A percentile compares a stretch with the other conserved stretches of the same genome.
Evolutionary conservation across 345 rosid species (phyloP).

Genomic region (Triadica sebifera): DNA sequence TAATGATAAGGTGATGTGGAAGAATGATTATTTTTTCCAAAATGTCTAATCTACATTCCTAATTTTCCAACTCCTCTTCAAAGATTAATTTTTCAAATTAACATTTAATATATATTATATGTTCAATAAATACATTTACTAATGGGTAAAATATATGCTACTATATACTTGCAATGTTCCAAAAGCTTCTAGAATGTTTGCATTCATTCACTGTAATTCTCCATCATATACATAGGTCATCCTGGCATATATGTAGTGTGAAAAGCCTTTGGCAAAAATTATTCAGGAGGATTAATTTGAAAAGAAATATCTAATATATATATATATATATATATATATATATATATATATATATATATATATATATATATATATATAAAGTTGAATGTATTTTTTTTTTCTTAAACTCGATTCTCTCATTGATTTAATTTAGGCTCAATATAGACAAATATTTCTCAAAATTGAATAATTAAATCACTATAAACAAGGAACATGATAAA

Average conservation of each 20-base stretch:
- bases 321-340: too few species aligned
- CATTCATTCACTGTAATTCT: background rate
- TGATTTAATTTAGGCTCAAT: too few species aligned
- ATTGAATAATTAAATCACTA: background rate
- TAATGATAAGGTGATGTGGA: constrained; percentile 26
- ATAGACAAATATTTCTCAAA: background rate
- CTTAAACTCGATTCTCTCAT: too few species aligned
- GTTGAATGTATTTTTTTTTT: too few species aligned
- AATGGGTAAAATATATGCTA: too few species aligned
- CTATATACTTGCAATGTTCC: background rate
- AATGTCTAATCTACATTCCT: constrained; percentile 16
- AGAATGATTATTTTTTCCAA: constrained; percentile 5
- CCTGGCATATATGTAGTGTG: background rate
- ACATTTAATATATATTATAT: too few species aligned
- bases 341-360: too few species aligned
- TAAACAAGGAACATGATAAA: background rate
- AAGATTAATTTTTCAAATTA: too few species aligned
- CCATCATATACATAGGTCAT: background rate
- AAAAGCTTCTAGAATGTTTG: background rate
- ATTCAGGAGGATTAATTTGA: background rate
- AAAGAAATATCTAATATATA: background rate
- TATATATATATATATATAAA: too few species aligned
- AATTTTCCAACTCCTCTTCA: background rate
- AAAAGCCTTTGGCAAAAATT: background rate
- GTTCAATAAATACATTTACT: too few species aligned